Conservation (phyloP, 352 stramenopile species). For the Achlya hypogyna region DNA sequence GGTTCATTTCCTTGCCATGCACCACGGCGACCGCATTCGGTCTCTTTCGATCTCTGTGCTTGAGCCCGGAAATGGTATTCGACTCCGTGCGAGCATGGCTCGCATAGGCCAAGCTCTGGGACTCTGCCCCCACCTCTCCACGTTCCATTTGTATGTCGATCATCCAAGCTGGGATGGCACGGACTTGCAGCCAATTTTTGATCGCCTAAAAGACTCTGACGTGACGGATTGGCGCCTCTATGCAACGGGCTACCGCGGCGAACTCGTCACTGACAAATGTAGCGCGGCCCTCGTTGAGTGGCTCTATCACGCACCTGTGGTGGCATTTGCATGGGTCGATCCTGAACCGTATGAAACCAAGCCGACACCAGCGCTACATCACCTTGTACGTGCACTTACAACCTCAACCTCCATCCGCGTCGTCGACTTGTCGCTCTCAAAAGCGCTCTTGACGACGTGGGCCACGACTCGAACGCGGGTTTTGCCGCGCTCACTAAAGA, state of each 20-base stretch:
- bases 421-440: neutral
- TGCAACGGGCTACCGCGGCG: neutral
- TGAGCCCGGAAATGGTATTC: neutral
- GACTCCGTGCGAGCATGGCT: neutral
- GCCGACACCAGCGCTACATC: neutral
- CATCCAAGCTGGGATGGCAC: neutral
- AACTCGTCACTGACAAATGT: neutral
- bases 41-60: neutral
- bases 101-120: neutral
- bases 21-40: neutral
- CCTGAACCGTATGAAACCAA: neutral
- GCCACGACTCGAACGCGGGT: neutral
- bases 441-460: neutral
- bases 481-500: neutral
- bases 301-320: neutral
- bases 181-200: neutral
- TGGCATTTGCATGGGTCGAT: slow-evolving; percentile 1
- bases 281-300: neutral
- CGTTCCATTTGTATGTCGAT: neutral
- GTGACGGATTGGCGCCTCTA: neutral
- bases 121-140: neutral
- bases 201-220: neutral
- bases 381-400: neutral
- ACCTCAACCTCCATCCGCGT: neutral
- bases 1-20: neutral